A percentile compares a stretch with the other conserved stretches of the same genome.
These are phyloP conservation scores for Penicillium frequentans DNA, from an alignment of 2,329 filamentous ascomycete species.

Conservation along the genomic window DNA sequence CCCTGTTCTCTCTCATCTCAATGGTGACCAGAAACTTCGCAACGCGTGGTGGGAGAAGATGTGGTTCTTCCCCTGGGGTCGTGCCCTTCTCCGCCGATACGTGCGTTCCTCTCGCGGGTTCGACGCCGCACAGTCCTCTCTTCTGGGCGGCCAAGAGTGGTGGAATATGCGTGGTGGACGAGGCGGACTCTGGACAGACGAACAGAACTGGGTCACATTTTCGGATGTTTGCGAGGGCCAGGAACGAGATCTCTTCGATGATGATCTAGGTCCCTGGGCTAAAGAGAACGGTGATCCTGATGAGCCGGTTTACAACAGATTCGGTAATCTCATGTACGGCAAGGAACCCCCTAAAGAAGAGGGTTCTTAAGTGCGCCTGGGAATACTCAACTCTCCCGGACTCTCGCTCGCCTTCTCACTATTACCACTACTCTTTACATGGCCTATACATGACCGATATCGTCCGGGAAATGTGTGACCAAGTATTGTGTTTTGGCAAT, in stretches of 20 bases:
- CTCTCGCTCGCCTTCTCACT: background rate
- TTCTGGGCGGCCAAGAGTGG: slow-evolving; percentile 48
- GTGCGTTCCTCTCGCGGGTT: slow-evolving; percentile 47
- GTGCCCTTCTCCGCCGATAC: slow-evolving; percentile 52
- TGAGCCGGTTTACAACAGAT: slow-evolving; percentile 40
- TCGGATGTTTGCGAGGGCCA: slow-evolving; percentile 49
- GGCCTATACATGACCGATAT: background rate
- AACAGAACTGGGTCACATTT: slow-evolving; percentile 51
- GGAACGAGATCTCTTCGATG: slow-evolving; percentile 49
- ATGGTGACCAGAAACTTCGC: slow-evolving; percentile 33
- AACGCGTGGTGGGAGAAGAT: slow-evolving; percentile 45
- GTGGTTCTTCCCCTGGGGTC: slow-evolving; percentile 51
- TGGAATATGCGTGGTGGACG: slow-evolving; percentile 54
- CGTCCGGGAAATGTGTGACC: background rate
- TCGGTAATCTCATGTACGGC: slow-evolving; percentile 37
- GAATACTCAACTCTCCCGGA: background rate
- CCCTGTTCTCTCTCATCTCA: slow-evolving; percentile 46
- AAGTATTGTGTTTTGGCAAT: background rate
- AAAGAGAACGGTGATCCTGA: slow-evolving; percentile 34
- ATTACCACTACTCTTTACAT: background rate
- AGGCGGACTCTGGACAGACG: slow-evolving; percentile 56
- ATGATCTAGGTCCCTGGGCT: slow-evolving; percentile 46
- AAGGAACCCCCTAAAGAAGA: slow-evolving; percentile 18
- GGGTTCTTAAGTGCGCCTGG: background rate
- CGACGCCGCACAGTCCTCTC: slow-evolving; percentile 44